Base-by-base conservation (phyloP, 345 rosid genomes). In the Cardamine resedifolia region DNA sequence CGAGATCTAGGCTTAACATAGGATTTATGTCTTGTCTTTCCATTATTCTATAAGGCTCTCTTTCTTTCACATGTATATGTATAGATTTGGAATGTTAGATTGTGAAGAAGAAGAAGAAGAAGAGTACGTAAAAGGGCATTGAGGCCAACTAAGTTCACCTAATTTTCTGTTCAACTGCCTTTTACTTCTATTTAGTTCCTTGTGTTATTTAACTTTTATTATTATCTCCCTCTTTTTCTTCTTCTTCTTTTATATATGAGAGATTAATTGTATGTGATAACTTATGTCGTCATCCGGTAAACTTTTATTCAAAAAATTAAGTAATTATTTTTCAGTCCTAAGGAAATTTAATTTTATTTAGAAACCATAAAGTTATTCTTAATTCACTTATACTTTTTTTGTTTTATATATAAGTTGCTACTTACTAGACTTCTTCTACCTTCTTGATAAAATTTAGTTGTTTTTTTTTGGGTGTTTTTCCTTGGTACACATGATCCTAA, bases 101-200 rank as follows among this genome's bases (percentile, higher is more conserved):
- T 36, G 34, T 10, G 8, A 52, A 52, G 49, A 49, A 27, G 36
- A 15, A 16, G 12, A 30, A 16, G 15, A 33, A 19, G 43, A 6
- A 56, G 15, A 24, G 10, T n/a, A n/a, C n/a, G 78, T 68, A 52
- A 75, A 59, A 62, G 74, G 45, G 64, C 33, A 60, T 68, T 61
- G 73, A 56, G 69, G 79, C 79, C 79, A 75, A 68, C 79, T 75
- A 75, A 16, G 49, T 68, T 75, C 79, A 75, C 79, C 79, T 68
- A 75, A 61, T 50, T 75, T 75, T 68, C 47, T 75, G 79, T 75
- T 75, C 79, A 75, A 68, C 79, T 75, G 79, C 79, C 73, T 68
- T 73, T 73, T 73, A 73, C 65, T 62, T 71, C 75, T 64, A 64
- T 64, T 55, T 64, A 53, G 64, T 73, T 61, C 49, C 68, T 64